These are phyloP conservation scores for Xylariales sp. DNA, from an alignment of 2,329 filamentous ascomycete genomes.

Conservation along the genomic window DNA sequence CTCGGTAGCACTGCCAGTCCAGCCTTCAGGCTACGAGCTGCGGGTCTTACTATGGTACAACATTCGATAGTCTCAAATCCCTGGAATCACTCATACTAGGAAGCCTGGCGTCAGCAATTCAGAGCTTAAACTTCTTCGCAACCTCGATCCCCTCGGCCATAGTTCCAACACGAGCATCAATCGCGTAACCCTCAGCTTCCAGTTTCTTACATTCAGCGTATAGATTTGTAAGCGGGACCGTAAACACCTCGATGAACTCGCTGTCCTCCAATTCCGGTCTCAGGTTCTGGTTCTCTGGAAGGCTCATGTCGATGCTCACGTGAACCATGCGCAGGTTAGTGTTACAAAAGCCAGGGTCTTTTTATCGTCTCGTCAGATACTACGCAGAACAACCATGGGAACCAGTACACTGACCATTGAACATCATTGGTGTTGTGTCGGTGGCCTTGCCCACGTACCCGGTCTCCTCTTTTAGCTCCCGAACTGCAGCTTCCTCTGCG, in stretches of 20 bases:
- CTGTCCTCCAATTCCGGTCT: conserved; percentile 70
- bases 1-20: too few species aligned
- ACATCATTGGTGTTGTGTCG: conserved; percentile 39
- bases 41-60: too few species aligned
- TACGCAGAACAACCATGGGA: too few species aligned
- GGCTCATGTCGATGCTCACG: conserved; percentile 64
- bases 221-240: conserved; percentile 57
- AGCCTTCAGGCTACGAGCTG: too few species aligned
- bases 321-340: conserved; percentile 68
- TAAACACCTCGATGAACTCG: conserved; percentile 79
- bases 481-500: conserved; percentile 55
- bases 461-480: conserved; percentile 63
- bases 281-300: conserved; percentile 64
- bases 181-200: conserved; percentile 67
- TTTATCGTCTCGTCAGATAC: too few species aligned
- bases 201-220: conserved; percentile 64
- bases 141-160: conserved; percentile 75
- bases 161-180: conserved; percentile 74
- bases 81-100: too few species aligned
- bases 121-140: conserved; percentile 52
- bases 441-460: conserved; percentile 53
- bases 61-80: too few species aligned
- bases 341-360: conserved; percentile 62
- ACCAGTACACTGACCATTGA: conserved; percentile 22
- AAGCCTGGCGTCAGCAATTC: too few species aligned